Evolutionary conservation across 805 yeast genomes (phyloP), one percentile per base, ranked within the genome.

Genomic region (Candida piceae): DNA sequence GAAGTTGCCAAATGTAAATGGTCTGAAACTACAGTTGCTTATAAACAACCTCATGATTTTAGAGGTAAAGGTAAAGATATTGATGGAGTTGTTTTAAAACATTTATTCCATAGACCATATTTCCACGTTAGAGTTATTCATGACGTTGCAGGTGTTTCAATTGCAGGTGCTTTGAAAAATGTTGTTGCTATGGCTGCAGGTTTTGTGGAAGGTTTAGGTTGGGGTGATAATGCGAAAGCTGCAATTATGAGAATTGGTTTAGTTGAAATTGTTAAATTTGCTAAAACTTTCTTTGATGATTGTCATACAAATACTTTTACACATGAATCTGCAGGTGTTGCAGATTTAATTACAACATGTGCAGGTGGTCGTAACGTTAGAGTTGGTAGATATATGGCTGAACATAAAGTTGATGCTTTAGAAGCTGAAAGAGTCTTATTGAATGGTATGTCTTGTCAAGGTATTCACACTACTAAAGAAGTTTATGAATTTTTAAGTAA

Each of bases 211-310:
- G 98, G 98, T 52, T 74, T 85, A 46, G 96, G 95, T 46, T 93
- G 98, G 98, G 98, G 98, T 63, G 96, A 88, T 65, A 93, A 93
- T 62, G 97, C 98, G 47, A 88, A 90, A 65, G 83, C 97, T 38
- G 98, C 97, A 30, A 80, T 93, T 53, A 94, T 90, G 89, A 78
- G 98, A 68, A 83, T 90, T 49, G 98, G 98, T 32, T 67, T 93
- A 48, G 74, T 82, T 55, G 98, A 93, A 69, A 86, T 84, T 57
- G 84, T 89, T 61, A 75, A 76, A 58, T 93, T 93, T 63, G 93
- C 95, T 29, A 71, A 77, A 54, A 72, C 70, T 52, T 89, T 85
- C 67, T 93, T 78, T 79, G 89, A 81, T 28, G 77, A 73, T 43
- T 78, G 84, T 49, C 66, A 75, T 43, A 74, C 84, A 21, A 70